Base-by-base conservation (phyloP, 1,139 yeast genomes). In the Yamadazyma atlantica region DNA sequence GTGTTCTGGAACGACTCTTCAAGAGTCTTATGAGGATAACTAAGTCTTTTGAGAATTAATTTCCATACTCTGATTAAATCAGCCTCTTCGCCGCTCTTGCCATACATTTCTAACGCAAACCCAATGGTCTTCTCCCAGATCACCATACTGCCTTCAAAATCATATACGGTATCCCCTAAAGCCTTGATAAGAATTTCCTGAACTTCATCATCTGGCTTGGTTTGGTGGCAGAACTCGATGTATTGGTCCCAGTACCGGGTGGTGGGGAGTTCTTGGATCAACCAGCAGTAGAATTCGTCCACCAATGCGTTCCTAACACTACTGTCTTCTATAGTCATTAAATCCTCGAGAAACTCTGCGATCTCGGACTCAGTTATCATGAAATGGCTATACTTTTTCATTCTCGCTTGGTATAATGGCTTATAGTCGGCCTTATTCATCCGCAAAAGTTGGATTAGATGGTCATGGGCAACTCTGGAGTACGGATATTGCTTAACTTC, bases 1-100 rank as follows among this genome's bases (percentile, higher is more conserved):
- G 61, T 66, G 7, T 60, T 62, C 12, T 64, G 53, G 44, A 67
- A 76, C 0, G 80, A 70, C 0, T 66, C 64, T 1, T 66, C 68
- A 4, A 79, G 41, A 4, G 55, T 46, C 2, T 48, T 44, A 49
- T 75, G 82, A 0, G 82, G 82, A 28, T 56, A 50, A 8, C 57
- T 44, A 3, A 79, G 54, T 21, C 79, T 51, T 28, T 62, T 54
- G 23, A 60, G 42, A 41, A 68, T 66, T 14, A 68, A 40, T 4
- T 53, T 51, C 34, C 54, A 46, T 14, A 58, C 41, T 18, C 41
- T 40, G 12, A 56, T 54, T 29, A 62, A 45, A 19, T 49, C 51
- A 2, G 42, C 48, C 14, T 44, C 44, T 11, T 39, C 44, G 26
- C 38, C 38, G 7, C 49, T 33, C 10, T 46, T 33, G 6, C 38